These are phyloP conservation scores for Candida lessepsii DNA, from an alignment of 805 yeast genomes.

Conservation along the genomic window DNA sequence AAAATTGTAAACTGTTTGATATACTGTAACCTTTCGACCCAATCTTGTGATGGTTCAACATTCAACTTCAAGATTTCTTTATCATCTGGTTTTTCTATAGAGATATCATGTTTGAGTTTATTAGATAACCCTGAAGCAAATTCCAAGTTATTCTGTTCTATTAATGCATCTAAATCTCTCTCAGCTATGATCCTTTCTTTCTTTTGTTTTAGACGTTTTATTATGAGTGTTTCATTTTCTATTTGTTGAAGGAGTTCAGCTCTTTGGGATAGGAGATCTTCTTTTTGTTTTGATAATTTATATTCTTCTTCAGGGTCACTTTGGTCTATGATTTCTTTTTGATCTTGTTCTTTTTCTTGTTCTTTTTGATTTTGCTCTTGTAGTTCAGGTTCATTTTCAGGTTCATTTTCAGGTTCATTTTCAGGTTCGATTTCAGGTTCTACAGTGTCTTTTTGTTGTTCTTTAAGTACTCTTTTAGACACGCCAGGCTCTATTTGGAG, in stretches of 20 bases:
- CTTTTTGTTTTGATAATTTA: slow-evolving; percentile 13
- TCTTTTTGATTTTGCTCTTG: background rate
- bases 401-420: no score
- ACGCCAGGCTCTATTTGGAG: no score
- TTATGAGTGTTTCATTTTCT: slow-evolving; percentile 15
- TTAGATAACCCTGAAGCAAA: slow-evolving; percentile 8
- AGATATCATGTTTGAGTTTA: slow-evolving; percentile 2
- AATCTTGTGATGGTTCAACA: slow-evolving; percentile 36
- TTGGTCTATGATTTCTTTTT: no score
- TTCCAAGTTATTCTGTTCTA: slow-evolving; percentile 21
- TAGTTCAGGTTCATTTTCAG: no score
- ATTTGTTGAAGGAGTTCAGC: slow-evolving; percentile 16
- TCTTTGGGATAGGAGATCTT: slow-evolving; percentile 21
- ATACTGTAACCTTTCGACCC: slow-evolving; percentile 25
- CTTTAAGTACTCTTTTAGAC: no score
- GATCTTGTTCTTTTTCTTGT: background rate
- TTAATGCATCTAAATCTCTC: slow-evolving; percentile 18
- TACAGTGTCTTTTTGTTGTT: no score
- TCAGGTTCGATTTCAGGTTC: no score
- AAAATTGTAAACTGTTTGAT: slow-evolving; percentile 21
- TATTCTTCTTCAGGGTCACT: background rate
- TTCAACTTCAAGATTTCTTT: slow-evolving; percentile 23
- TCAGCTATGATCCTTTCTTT: slow-evolving; percentile 14
- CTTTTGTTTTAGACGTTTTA: slow-evolving; percentile 13
- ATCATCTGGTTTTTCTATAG: slow-evolving; percentile 18